These are phyloP conservation scores for Cercospora zeina DNA, from an alignment of 2,329 filamentous ascomycete species.

Conservation along the genomic window DNA sequence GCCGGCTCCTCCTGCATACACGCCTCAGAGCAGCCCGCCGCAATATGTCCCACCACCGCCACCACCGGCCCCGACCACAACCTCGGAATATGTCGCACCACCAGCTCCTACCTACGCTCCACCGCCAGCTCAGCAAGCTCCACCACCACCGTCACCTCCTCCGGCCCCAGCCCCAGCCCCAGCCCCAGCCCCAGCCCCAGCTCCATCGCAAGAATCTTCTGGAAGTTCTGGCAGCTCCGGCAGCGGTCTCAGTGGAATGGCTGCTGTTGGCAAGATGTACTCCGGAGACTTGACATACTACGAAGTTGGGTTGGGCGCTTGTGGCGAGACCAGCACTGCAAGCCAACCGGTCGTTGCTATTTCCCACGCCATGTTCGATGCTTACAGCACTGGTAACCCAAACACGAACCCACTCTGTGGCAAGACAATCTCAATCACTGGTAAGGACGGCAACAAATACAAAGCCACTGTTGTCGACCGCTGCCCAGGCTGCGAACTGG, in stretches of 20 bases:
- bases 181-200: constrained; percentile 19
- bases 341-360: constrained; percentile 68
- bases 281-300: constrained; percentile 75
- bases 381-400: constrained; percentile 43
- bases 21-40: constrained; percentile 30
- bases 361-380: constrained; percentile 63
- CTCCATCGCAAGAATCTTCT: constrained; percentile 16
- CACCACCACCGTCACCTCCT: constrained; percentile 26
- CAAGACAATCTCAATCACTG: constrained; percentile 63
- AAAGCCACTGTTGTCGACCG: constrained; percentile 68
- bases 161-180: constrained; percentile 22
- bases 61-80: constrained; percentile 15
- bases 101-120: constrained; percentile 27
- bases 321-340: constrained; percentile 62
- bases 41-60: constrained; percentile 29
- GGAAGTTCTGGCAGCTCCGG: constrained; percentile 16
- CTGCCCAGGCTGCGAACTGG: constrained; percentile 65
- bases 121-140: constrained; percentile 22
- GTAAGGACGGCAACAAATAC: constrained; percentile 58
- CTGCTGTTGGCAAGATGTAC: constrained; percentile 43
- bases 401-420: constrained; percentile 72
- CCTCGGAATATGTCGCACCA: constrained; percentile 33
- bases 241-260: constrained; percentile 29
- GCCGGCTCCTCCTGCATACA: constrained; percentile 21
- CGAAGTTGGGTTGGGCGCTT: constrained; percentile 66